These are phyloP conservation scores for Erucastrum elatum DNA, from an alignment of 345 rosid species.

Conservation along the genomic window DNA sequence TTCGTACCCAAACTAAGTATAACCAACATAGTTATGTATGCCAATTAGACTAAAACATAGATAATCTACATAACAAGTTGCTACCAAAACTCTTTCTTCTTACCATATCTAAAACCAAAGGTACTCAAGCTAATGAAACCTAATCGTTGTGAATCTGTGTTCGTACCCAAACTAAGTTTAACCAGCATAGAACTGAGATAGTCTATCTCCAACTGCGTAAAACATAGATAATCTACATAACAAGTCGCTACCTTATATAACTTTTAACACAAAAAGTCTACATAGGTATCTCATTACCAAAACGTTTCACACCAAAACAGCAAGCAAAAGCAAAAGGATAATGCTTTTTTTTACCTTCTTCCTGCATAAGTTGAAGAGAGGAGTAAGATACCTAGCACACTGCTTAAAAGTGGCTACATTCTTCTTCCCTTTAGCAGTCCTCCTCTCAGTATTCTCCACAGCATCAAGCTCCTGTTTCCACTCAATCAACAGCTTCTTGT, in stretches of 20 bases:
- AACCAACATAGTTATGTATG: not conserved
- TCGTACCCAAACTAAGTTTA: conserved; percentile 4
- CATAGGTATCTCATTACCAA: not conserved
- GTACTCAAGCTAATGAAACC: conserved; percentile 2
- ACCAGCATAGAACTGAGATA: not conserved
- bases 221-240: not conserved
- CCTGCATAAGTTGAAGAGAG: conserved; percentile 94
- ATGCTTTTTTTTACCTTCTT: conserved; percentile 65
- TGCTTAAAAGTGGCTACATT: conserved; percentile 96
- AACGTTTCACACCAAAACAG: not conserved
- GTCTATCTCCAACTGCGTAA: not conserved
- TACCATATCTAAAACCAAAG: not conserved
- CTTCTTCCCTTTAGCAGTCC: conserved; percentile 89
- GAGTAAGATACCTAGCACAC: conserved; percentile 88
- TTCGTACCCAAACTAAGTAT: not conserved
- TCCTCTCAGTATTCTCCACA: conserved; percentile 69
- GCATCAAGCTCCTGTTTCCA: conserved; percentile 95
- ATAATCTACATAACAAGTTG: not conserved
- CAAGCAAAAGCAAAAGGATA: conserved; percentile 4
- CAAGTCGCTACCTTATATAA: conserved; percentile 4
- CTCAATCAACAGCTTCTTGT: conserved; percentile 83
- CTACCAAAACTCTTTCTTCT: conserved; percentile 39
- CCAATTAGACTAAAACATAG: not conserved
- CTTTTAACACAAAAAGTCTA: not conserved
- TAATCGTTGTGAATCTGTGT: not conserved